These are phyloP conservation scores for Meira miltonrushii DNA, from an alignment of 1,284 basidiomycete species.

Conservation along the genomic window DNA sequence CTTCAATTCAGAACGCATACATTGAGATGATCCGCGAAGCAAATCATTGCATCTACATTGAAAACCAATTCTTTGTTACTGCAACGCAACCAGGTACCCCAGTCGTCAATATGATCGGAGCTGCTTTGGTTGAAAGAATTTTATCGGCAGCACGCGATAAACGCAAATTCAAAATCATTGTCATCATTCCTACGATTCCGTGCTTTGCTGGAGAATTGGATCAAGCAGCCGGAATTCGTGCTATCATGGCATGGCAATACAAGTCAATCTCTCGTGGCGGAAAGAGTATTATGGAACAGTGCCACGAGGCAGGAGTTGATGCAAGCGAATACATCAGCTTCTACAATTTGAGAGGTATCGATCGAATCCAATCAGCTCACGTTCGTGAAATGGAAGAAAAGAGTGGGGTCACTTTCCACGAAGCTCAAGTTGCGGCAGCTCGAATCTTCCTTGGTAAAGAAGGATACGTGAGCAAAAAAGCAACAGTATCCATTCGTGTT, in stretches of 20 bases:
- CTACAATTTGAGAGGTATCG: conserved; percentile 83
- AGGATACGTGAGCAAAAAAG: conserved; percentile 54
- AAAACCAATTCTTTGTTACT: conserved; percentile 25
- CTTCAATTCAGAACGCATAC: conserved; percentile 57
- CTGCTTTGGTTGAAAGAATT: conserved; percentile 75
- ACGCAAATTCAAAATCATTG: conserved; percentile 63
- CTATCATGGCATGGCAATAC: conserved; percentile 65
- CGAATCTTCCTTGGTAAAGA: conserved; percentile 68
- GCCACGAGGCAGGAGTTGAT: conserved; percentile 72
- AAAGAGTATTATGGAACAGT: conserved; percentile 62
- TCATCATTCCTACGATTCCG: conserved; percentile 64
- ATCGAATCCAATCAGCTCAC: conserved; percentile 69
- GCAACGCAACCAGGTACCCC: conserved; percentile 7
- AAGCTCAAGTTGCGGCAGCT: conserved; percentile 79
- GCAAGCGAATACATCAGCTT: conserved; percentile 71
- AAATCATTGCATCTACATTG: conserved; percentile 75
- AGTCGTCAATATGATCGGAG: conserved; percentile 64
- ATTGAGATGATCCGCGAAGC: conserved; percentile 75
- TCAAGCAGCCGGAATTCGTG: conserved; percentile 58
- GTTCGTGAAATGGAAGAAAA: conserved; percentile 57
- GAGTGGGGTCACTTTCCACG: conserved; percentile 72
- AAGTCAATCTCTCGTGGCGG: conserved; percentile 81
- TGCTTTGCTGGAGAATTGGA: conserved; percentile 25
- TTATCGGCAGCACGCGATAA: conserved; percentile 64
- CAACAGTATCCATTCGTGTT: conserved; percentile 26